These are phyloP conservation scores for Penicillium sp. DNA, from an alignment of 2,329 filamentous ascomycete genomes.

Conservation along the genomic window DNA sequence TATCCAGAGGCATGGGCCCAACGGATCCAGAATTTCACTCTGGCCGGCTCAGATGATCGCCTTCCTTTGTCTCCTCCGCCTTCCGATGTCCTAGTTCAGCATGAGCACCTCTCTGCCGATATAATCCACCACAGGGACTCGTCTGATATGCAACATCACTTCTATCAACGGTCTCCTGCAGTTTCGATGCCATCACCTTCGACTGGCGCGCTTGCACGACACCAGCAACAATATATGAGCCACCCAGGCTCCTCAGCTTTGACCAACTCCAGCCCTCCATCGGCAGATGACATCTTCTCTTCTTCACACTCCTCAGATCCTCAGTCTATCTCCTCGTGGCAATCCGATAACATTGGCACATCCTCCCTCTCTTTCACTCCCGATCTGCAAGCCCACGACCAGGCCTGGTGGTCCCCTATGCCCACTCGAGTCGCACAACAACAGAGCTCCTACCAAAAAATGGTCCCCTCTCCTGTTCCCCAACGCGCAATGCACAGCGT, in stretches of 20 bases:
- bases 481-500: conserved; percentile 33
- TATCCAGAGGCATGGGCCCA: conserved; percentile 53
- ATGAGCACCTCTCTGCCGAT: conserved; percentile 37
- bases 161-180: conserved; percentile 36
- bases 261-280: conserved; percentile 36
- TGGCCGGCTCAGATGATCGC: conserved; percentile 47
- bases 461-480: conserved; percentile 35
- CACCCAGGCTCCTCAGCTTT: conserved; percentile 31
- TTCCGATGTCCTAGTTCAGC: conserved; percentile 43
- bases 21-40: conserved; percentile 54
- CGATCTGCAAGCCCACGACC: conserved; percentile 38
- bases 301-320: conserved; percentile 41
- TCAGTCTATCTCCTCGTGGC: conserved; percentile 43
- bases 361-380: conserved; percentile 40
- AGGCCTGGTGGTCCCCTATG: conserved; percentile 45
- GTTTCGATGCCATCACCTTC: conserved; percentile 37
- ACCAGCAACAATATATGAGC: conserved; percentile 35
- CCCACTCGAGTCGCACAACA: conserved; percentile 35
- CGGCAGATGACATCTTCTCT: conserved; percentile 40
- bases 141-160: conserved; percentile 30
- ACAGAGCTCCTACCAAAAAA: conserved; percentile 37
- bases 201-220: conserved; percentile 27
- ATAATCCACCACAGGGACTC: conserved; percentile 33
- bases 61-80: conserved; percentile 48
- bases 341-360: conserved; percentile 39